These are phyloP conservation scores for Botrytis paeoniae DNA, from an alignment of 2,329 filamentous ascomycete genomes.

Conservation along the genomic window DNA sequence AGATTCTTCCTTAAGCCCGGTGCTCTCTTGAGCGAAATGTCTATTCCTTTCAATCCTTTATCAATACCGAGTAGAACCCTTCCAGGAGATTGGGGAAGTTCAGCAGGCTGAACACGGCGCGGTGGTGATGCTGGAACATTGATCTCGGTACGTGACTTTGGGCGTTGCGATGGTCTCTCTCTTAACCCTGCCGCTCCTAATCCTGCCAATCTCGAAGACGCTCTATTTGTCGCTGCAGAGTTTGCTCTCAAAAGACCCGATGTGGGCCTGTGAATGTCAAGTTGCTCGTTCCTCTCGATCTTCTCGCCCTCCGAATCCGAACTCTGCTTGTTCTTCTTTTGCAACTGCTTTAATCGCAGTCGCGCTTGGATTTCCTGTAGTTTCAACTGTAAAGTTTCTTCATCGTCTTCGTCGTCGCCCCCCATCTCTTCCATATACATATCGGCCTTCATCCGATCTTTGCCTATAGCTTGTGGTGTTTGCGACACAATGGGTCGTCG, in stretches of 20 bases:
- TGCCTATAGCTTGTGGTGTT: constrained; percentile 25
- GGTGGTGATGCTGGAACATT: constrained; percentile 77
- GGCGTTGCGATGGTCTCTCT: constrained; percentile 28
- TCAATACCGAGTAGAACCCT: constrained; percentile 83
- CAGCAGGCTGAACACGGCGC: constrained; percentile 50
- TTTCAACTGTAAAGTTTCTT: constrained; percentile 84
- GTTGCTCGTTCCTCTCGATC: constrained; percentile 20
- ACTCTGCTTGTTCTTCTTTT: constrained; percentile 53
- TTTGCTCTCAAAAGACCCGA: constrained; percentile 26
- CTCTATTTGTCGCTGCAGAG: constrained; percentile 31
- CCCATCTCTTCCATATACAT: constrained; percentile 40
- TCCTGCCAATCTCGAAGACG: constrained; percentile 31
- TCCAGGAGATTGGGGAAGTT: constrained; percentile 69
- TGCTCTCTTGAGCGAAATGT: constrained; percentile 80
- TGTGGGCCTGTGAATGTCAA: constrained; percentile 20
- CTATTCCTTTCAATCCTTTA: constrained; percentile 75
- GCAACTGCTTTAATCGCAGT: constrained; percentile 81
- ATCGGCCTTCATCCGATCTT: constrained; percentile 31
- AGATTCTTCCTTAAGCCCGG: constrained; percentile 46
- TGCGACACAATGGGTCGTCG: constrained; percentile 38
- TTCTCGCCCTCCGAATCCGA: constrained; percentile 32
- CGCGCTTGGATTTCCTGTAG: constrained; percentile 85
- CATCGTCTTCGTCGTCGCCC: constrained; percentile 67
- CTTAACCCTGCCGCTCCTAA: constrained; percentile 20
- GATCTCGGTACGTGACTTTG: constrained; percentile 45